Evolutionary conservation across 2,329 filamentous ascomycete species (phyloP).

Genomic region (Colletotrichum falcatum): DNA sequence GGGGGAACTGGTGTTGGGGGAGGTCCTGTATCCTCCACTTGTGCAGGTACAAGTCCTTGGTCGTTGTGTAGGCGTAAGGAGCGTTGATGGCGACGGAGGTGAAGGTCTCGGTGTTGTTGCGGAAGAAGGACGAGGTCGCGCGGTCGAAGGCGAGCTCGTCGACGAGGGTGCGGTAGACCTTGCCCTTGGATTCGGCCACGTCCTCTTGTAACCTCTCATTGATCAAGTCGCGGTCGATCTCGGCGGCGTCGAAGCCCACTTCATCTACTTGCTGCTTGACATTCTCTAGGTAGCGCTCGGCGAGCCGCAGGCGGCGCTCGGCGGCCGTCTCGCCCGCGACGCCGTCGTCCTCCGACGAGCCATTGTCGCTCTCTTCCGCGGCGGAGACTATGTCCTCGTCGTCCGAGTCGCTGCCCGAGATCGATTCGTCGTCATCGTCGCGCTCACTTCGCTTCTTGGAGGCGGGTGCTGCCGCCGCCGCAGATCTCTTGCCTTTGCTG

Average conservation of each 20-base stretch:
- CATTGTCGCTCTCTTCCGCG: conserved; percentile 59
- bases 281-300: conserved; percentile 93
- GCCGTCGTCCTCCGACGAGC: conserved; percentile 67
- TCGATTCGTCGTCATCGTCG: conserved; percentile 72
- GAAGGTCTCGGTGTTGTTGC: conserved; percentile 80
- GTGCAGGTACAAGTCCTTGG: conserved; percentile 84
- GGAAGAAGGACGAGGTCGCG: conserved; percentile 78
- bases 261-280: conserved; percentile 86
- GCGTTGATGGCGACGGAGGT: conserved; percentile 84
- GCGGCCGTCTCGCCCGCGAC: conserved; percentile 87
- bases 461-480: conserved; percentile 46
- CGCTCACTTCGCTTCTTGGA: conserved; percentile 62
- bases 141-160: conserved; percentile 76
- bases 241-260: conserved; percentile 90
- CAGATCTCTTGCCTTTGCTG: conserved; percentile 29
- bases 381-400: conserved; percentile 61
- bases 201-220: conserved; percentile 92
- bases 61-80: conserved; percentile 88
- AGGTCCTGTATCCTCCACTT: conserved; percentile 89
- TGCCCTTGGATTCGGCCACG: conserved; percentile 90
- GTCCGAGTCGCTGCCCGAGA: conserved; percentile 85
- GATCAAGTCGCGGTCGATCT: conserved; percentile 92
- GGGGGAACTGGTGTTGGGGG: conserved; percentile 69
- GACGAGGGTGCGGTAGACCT: conserved; percentile 85
- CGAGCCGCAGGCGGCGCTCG: conserved; percentile 86